Evolutionary conservation across 2,329 filamentous ascomycete genomes (phyloP).

Genomic region (Paecilomyces sp.): DNA sequence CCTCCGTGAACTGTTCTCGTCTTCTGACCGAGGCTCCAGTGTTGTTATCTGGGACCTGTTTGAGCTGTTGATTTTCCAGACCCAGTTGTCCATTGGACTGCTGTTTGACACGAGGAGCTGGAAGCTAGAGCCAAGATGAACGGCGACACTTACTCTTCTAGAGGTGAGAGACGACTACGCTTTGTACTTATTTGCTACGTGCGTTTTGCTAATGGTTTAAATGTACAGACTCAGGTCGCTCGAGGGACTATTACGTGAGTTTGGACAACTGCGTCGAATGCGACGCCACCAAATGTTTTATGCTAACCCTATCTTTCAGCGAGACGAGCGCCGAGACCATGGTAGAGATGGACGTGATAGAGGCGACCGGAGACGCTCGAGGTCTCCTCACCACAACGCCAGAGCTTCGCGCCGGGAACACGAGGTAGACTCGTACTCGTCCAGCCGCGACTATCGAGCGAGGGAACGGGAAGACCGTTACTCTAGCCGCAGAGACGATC

Average conservation of each 20-base stretch:
- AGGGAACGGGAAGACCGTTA: constrained; percentile 92
- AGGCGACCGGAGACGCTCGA: constrained; percentile 67
- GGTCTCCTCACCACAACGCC: constrained; percentile 72
- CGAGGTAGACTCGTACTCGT: constrained; percentile 81
- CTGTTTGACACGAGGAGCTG: not conserved
- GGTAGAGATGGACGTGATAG: constrained; percentile 35
- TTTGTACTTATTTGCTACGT: constrained; percentile 11
- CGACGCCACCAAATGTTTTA: constrained; percentile 1
- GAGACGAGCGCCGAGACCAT: constrained; percentile 42
- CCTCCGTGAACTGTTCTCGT: not conserved
- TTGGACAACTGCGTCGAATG: constrained; percentile 1
- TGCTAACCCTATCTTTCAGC: constrained; percentile 25
- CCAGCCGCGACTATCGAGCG: constrained; percentile 85
- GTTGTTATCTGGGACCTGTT: not conserved
- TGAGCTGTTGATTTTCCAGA: constrained; percentile 9
- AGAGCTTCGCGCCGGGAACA: constrained; percentile 62
- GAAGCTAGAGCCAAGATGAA: constrained; percentile 56
- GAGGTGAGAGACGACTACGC: constrained; percentile 50
- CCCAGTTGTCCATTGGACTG: constrained; percentile 4
- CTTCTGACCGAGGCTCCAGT: not conserved
- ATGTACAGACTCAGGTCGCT: constrained; percentile 42
- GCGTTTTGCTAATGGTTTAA: constrained; percentile 28
- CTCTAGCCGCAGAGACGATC: constrained; percentile 63
- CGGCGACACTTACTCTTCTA: constrained; percentile 73
- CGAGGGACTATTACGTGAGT: constrained; percentile 49